These are phyloP conservation scores for Rhynchosporium secalis DNA, from an alignment of 2,329 filamentous ascomycete species.

Conservation along the genomic window DNA sequence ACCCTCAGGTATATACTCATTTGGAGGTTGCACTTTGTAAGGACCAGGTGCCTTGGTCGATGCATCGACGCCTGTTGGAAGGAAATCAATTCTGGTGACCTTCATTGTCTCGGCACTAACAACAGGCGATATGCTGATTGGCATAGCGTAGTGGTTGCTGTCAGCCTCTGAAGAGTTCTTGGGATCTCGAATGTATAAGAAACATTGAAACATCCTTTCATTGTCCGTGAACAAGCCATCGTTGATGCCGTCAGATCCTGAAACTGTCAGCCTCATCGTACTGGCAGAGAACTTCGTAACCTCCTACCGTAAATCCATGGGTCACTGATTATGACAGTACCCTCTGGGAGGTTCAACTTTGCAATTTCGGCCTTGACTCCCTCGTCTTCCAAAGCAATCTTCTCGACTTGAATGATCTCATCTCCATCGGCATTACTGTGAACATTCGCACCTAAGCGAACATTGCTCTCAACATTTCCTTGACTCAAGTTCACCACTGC, in stretches of 20 bases:
- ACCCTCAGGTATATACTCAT: slow-evolving; percentile 67
- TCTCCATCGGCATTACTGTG: slow-evolving; percentile 61
- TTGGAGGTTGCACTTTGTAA: slow-evolving; percentile 54
- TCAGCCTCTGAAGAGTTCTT: slow-evolving; percentile 59
- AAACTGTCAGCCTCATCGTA: background rate
- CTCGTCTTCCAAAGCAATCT: slow-evolving; percentile 54
- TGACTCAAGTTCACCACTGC: slow-evolving; percentile 54
- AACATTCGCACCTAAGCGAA: slow-evolving; percentile 57
- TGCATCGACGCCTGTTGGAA: slow-evolving; percentile 67
- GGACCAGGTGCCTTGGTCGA: slow-evolving; percentile 55
- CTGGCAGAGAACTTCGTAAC: background rate
- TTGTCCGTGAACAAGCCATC: slow-evolving; percentile 48
- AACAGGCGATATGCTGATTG: slow-evolving; percentile 64
- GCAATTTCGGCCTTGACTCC: slow-evolving; percentile 59
- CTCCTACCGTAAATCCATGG: slow-evolving; percentile 62
- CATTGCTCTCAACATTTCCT: slow-evolving; percentile 54
- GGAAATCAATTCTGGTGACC: slow-evolving; percentile 66
- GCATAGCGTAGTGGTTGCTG: slow-evolving; percentile 68
- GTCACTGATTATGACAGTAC: slow-evolving; percentile 58
- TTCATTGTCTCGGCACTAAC: slow-evolving; percentile 62
- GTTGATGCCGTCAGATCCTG: slow-evolving; percentile 53
- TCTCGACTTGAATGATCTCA: slow-evolving; percentile 60
- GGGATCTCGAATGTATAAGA: slow-evolving; percentile 66
- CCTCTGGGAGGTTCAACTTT: slow-evolving; percentile 61
- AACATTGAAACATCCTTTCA: slow-evolving; percentile 59